Evolutionary conservation across 164 flowering plant species (phyloP).

Genomic region (Warburgia ugandensis): DNA sequence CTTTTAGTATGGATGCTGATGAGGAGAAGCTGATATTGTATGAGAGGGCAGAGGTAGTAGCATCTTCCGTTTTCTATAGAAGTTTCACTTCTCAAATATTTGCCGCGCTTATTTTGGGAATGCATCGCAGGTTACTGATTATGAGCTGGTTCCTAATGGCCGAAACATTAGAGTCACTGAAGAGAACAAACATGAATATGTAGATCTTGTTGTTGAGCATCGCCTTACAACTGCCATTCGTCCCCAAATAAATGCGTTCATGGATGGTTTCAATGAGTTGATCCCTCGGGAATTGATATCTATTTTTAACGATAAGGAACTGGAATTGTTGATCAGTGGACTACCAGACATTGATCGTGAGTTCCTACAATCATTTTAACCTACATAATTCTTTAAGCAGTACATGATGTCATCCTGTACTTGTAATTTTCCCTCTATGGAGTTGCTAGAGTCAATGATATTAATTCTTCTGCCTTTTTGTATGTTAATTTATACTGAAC

Average conservation of each 20-base stretch:
- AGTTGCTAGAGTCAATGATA: no score
- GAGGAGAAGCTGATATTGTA: conserved; percentile 91
- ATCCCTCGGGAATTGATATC: conserved; percentile 71
- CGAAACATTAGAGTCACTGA: conserved; percentile 85
- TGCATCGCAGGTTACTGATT: conserved; percentile 73
- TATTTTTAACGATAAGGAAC: conserved; percentile 89
- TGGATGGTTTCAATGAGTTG: conserved; percentile 92
- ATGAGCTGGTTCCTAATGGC: conserved; percentile 87
- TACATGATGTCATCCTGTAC: no score
- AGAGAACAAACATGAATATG: conserved; percentile 91
- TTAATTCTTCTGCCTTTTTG: background rate
- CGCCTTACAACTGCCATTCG: conserved; percentile 92
- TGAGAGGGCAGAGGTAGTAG: conserved; percentile 79
- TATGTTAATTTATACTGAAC: no score
- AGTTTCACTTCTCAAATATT: no score
- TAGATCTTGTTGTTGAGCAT: conserved; percentile 89
- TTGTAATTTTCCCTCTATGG: background rate
- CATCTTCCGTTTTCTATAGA: no score
- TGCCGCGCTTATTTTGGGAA: background rate
- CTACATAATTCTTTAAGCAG: no score
- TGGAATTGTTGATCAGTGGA: conserved; percentile 89
- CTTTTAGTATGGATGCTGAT: conserved; percentile 98
- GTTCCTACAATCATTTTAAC: no score
- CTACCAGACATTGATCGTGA: conserved; percentile 96
- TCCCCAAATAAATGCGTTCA: conserved; percentile 93